Conservation (phyloP, 2,329 filamentous ascomycete species). For the Calonectria pauciramosa region DNA sequence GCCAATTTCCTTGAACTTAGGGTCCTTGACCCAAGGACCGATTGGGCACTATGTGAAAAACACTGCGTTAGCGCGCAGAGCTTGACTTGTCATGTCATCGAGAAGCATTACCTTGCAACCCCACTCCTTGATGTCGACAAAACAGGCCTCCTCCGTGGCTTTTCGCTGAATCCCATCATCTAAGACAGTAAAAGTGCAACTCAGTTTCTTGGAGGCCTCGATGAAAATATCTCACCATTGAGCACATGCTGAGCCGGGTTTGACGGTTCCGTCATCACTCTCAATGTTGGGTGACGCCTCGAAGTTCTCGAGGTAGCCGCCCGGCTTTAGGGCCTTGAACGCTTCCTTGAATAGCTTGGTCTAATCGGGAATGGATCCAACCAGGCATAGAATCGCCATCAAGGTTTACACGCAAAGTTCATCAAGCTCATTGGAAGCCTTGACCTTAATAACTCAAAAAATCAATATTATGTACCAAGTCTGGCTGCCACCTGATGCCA, state of each 20-base stretch:
- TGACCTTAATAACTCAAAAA: no score
- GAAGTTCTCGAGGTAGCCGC: slow-evolving; percentile 54
- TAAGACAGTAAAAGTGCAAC: slow-evolving; percentile 43
- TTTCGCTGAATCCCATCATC: slow-evolving; percentile 33
- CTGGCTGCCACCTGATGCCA: no score
- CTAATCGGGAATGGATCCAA: slow-evolving; percentile 67
- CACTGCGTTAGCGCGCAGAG: not conserved
- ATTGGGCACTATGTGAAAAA: slow-evolving; percentile 22
- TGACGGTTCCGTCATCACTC: slow-evolving; percentile 47
- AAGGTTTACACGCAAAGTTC: no score
- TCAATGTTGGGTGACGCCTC: slow-evolving; percentile 34
- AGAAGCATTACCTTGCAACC: slow-evolving; percentile 38
- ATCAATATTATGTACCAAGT: no score
- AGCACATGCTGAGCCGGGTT: slow-evolving; percentile 35
- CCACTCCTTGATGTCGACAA: slow-evolving; percentile 40
- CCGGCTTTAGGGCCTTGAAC: slow-evolving; percentile 66
- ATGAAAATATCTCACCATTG: slow-evolving; percentile 39
- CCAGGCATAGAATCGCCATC: no score
- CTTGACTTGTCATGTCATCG: not conserved
- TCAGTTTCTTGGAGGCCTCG: slow-evolving; percentile 38
- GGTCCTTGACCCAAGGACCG: slow-evolving; percentile 38
- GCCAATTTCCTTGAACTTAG: slow-evolving; percentile 36
- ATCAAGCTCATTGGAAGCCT: no score
- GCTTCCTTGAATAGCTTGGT: slow-evolving; percentile 63
- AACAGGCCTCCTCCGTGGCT: slow-evolving; percentile 42